Evolutionary conservation across 2,329 filamentous ascomycete species (phyloP).

Genomic region (Pseudogymnoascus sp.): DNA sequence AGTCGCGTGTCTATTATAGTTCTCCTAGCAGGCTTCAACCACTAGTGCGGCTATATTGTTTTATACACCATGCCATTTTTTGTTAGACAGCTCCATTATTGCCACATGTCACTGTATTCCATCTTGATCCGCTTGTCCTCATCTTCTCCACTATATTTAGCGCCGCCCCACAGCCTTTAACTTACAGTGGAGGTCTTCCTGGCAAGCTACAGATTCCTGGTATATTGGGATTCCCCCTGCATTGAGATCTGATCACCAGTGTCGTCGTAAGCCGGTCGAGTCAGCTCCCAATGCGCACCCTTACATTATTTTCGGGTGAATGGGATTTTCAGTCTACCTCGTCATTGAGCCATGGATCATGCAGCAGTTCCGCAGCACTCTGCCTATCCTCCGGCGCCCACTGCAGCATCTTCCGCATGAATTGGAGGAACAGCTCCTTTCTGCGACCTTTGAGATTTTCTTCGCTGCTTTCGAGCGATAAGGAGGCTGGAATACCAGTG

Average conservation of each 20-base stretch:
- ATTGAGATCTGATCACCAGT: background rate
- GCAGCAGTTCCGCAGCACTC: constrained; percentile 27
- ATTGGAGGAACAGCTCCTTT: constrained; percentile 27
- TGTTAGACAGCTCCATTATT: background rate
- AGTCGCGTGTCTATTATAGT: background rate
- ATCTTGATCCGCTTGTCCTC: background rate
- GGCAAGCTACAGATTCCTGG: background rate
- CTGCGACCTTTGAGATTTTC: constrained; percentile 26
- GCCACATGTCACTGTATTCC: background rate
- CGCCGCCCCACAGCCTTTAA: background rate
- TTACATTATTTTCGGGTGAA: background rate
- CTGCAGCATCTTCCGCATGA: constrained; percentile 27
- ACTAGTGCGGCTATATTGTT: background rate
- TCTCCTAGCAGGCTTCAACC: background rate
- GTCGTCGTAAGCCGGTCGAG: background rate
- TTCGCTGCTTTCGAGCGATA: constrained; percentile 14
- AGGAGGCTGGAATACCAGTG: background rate
- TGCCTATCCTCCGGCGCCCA: constrained; percentile 29
- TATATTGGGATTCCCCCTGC: background rate
- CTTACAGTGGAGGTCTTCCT: background rate
- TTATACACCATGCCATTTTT: background rate
- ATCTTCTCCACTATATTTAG: background rate
- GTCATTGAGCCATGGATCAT: constrained; percentile 27
- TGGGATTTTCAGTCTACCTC: background rate
- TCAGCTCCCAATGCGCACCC: background rate